phyloP scores from a whole-genome alignment of 179 eudicot species.

The Monotropa hypopitys region DNA sequence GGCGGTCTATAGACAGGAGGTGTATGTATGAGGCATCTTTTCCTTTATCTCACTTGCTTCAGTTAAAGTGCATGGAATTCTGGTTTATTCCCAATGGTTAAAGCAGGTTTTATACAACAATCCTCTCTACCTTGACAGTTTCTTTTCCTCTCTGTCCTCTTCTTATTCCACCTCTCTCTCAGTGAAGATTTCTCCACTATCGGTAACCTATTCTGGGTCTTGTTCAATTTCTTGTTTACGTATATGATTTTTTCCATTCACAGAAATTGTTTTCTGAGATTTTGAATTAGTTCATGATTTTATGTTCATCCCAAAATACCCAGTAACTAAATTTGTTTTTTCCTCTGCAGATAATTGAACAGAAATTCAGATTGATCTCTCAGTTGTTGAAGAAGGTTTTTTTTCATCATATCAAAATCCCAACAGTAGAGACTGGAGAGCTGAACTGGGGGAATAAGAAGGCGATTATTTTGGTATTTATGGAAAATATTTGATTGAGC shows the following conservation, averaged over 20 bases:
- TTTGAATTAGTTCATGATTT: not conserved
- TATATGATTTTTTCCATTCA: no score
- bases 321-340: not conserved
- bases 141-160: slow-evolving; percentile 11
- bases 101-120: slow-evolving; percentile 24
- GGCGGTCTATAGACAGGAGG: slow-evolving; percentile 2
- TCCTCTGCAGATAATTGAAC: not conserved
- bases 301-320: slow-evolving; percentile 2
- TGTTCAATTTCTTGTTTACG: not conserved
- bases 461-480: not conserved
- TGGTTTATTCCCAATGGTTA: slow-evolving; percentile 28
- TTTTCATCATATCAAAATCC: not conserved
- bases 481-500: slow-evolving; percentile 6
- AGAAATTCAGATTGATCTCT: not conserved
- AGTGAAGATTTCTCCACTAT: not conserved
- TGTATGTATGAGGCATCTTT: slow-evolving; percentile 16
- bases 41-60: slow-evolving; percentile 36
- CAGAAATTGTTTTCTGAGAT: not conserved
- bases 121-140: slow-evolving; percentile 14
- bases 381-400: not conserved
- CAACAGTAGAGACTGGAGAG: not conserved
- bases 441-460: not conserved
- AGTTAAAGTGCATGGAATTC: slow-evolving; percentile 45
- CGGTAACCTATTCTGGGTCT: not conserved
- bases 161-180: slow-evolving; percentile 11